phyloP scores from a whole-genome alignment of 2,329 filamentous ascomycete species.

The Coniochaeta sp. region DNA sequence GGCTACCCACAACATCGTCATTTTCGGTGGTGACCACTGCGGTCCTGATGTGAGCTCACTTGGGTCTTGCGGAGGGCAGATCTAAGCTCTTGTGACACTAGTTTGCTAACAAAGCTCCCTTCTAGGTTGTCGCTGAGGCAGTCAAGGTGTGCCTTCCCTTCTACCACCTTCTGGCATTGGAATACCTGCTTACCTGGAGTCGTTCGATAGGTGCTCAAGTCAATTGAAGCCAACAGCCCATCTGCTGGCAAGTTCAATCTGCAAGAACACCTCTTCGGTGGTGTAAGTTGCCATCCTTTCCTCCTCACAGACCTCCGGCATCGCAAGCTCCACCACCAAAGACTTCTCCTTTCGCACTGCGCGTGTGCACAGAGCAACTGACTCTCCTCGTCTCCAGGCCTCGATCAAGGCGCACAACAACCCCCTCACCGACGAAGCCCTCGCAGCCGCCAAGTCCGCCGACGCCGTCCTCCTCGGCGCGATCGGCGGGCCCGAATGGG shows the following conservation, averaged over 20 bases:
- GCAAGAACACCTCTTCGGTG: slow-evolving; percentile 82
- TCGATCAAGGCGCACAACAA: slow-evolving; percentile 79
- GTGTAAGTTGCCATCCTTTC: slow-evolving; percentile 52
- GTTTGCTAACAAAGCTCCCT: slow-evolving; percentile 11
- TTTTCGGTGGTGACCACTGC: slow-evolving; percentile 78
- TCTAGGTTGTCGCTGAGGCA: slow-evolving; percentile 75
- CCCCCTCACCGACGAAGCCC: slow-evolving; percentile 75
- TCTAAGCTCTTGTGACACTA: slow-evolving; percentile 1
- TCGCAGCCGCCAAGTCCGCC: slow-evolving; percentile 73
- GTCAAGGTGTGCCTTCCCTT: slow-evolving; percentile 57
- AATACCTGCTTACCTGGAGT: background rate
- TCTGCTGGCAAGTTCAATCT: slow-evolving; percentile 76
- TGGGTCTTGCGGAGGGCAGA: slow-evolving; percentile 5
- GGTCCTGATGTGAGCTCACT: slow-evolving; percentile 62
- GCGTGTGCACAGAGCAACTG: background rate
- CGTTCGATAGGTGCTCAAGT: slow-evolving; percentile 63
- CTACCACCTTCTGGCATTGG: background rate
- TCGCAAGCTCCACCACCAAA: slow-evolving; percentile 7
- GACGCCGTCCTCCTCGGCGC: slow-evolving; percentile 89
- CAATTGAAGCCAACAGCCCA: slow-evolving; percentile 65
- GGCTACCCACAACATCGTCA: slow-evolving; percentile 69
- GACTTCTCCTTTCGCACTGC: background rate
- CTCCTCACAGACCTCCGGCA: background rate
- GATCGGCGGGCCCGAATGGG: slow-evolving; percentile 96
- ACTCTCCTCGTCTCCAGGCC: slow-evolving; percentile 44